phyloP scores from a whole-genome alignment of 140 eudicot species.

The Bidens hawaiensis region DNA sequence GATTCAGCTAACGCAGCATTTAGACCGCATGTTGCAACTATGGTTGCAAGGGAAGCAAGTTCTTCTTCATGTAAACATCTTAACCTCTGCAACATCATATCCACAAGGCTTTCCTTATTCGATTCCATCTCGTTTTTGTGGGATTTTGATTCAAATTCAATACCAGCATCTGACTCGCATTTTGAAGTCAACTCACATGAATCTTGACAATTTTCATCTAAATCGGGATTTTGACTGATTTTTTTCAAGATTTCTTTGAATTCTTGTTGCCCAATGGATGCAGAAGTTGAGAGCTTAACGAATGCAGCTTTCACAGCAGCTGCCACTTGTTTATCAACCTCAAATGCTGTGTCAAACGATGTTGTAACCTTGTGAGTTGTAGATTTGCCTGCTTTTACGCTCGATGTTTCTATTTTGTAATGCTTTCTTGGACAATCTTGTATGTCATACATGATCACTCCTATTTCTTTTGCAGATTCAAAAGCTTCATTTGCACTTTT shows the following conservation, averaged over 20 bases:
- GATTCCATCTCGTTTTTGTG: conserved; percentile 16
- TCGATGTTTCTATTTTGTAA: conserved; percentile 56
- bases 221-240: conserved; percentile 80
- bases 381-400: conserved; percentile 46
- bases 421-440: conserved; percentile 51
- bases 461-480: conserved; percentile 79
- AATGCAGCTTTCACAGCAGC: conserved; percentile 88
- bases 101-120: conserved; percentile 41
- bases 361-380: conserved; percentile 62
- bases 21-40: conserved; percentile 92
- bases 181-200: conserved; percentile 41
- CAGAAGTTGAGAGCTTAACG: conserved; percentile 56
- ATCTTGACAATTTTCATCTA: conserved; percentile 40
- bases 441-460: conserved; percentile 80
- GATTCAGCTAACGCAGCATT: conserved; percentile 74
- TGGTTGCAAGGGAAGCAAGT: conserved; percentile 82
- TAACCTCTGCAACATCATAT: conserved; percentile 75
- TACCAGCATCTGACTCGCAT: conserved; percentile 59
- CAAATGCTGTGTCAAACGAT: conserved; percentile 88
- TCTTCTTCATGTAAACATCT: conserved; percentile 68
- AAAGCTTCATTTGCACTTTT: conserved; percentile 64
- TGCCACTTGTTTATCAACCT: conserved; percentile 96
- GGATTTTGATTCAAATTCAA: conserved; percentile 32
- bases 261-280: conserved; percentile 66
- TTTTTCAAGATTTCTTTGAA: conserved; percentile 58